Base-by-base conservation (phyloP, 176 grass and related monocot species). In the Ananas comosus region DNA sequence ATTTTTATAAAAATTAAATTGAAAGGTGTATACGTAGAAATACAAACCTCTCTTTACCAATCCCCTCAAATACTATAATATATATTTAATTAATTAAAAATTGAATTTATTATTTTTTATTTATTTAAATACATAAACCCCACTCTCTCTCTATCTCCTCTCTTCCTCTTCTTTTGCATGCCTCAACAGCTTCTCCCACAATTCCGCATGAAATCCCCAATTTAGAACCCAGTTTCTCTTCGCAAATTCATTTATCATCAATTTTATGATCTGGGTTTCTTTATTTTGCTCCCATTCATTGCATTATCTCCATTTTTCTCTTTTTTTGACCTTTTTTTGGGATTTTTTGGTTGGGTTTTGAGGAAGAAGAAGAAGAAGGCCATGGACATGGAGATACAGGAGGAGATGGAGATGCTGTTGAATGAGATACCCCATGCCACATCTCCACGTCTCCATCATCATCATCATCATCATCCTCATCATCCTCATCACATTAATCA, bases 371-470 rank as follows among this genome's bases (percentile, higher is more conserved):
- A 56, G 12, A 28, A 16, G 72, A 2, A 64, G 48, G 14, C 14
- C 51, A 87, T 86, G 81, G 90, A 85, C 69, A 28, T 90, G 4
- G 87, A 90, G 51, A 75, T 16, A 12, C 33, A 67, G n/a, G 65
- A 54, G 79, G 91, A 96, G 77, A 96, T 91, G 84, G 91, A 96
- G 79, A 76, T 87, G 76, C 77, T 91, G 42, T 82, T 96, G 21
- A 75, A 91, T 33, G 84, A 96, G 79, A 91, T 96, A 72, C 83
- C 81, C 10, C 63, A 75, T 72, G 65, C 65, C 33, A 67, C 65
- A 67, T 67, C 65, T 10, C 42, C 65, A 16, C 75, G 73, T 23
- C 68, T 79, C 82, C 82, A 76, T 18, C 71, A 66, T 21, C 65
- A 84, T 64, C 19, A 79, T 52, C 66, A 67, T 51, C 27, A 19